Base-by-base conservation (phyloP, 164 flowering plant genomes). In the Dillenia suffruticosa region DNA sequence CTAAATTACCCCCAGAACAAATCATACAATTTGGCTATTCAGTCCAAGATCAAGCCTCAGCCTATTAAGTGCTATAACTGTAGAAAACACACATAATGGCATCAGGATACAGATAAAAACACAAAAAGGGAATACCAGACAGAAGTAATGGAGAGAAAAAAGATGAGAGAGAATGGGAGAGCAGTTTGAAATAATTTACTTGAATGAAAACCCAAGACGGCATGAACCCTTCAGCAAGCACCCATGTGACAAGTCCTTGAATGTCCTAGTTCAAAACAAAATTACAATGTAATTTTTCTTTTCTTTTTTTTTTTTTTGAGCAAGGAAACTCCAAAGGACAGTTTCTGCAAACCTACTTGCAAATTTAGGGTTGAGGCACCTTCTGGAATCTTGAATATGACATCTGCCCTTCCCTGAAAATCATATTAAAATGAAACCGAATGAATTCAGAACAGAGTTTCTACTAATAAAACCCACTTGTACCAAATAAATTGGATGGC, bases 231-330 rank as follows among this genome's bases (percentile, higher is more conserved):
- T 95, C 97, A 54, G 83, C 94, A 78, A 91, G 94, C 46, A 95
- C 97, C 99, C 99, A 95, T 13, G 89, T 88, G 17, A 87, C 89
- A 71, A 95, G 94, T 44, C 92, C 97, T 77, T 95, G 99, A 70
- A 95, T 77, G 60, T 95, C 97, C 99, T 94, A 84, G 62, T 57
- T 57, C 50, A 77, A 24, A 63, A 67, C 7, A 53, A 45, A 46
- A 9, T 47, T 10, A 22, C 60, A 63, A 13, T 57, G 17, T 44
- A 52, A 60, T 53, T 8, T 8, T 10, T 51, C 49, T 10, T 48
- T 15, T 14, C 48, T 2, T 51, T 52, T 10, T 48, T 15, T 14
- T 51, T 2, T 50, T 5, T 13, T 14, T 9, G 16, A 61, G 10
- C 40, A 26, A 26, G 40, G 2, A 52, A 51, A 50, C 12, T 26